Conservation (phyloP, 2,329 filamentous ascomycete species). For the Ceratocystis destructans region DNA sequence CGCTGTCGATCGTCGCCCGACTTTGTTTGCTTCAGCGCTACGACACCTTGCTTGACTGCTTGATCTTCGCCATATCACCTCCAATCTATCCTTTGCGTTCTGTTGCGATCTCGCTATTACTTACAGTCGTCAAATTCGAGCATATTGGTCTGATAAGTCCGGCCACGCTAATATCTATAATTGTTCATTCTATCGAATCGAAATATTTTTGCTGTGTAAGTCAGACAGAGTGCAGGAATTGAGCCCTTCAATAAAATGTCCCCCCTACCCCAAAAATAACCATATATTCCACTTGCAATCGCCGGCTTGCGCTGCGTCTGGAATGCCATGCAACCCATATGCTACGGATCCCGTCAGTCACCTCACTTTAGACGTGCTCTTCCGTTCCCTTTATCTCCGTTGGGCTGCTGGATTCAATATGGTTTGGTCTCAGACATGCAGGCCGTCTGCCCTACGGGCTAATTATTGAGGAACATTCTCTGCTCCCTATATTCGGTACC, state of each 20-base stretch:
- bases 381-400: not conserved
- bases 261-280: not conserved
- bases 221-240: not conserved
- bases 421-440: not conserved
- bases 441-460: not conserved
- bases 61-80: not conserved
- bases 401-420: not conserved
- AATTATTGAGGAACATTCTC: not conserved
- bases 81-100: not conserved
- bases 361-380: not conserved
- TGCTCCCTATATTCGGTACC: not conserved
- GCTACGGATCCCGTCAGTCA: not conserved
- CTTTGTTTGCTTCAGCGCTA: not conserved
- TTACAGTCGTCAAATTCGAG: not conserved
- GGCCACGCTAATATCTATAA: not conserved
- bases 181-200: not conserved
- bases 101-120: not conserved
- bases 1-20: not conserved
- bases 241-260: not conserved
- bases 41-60: not conserved
- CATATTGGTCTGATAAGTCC: not conserved
- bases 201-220: not conserved
- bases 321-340: not conserved
- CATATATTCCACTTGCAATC: not conserved
- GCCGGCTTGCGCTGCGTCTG: not conserved